phyloP scores from a whole-genome alignment of 371 early-diverging fungal genomes.

The Chytridiales sp. region DNA sequence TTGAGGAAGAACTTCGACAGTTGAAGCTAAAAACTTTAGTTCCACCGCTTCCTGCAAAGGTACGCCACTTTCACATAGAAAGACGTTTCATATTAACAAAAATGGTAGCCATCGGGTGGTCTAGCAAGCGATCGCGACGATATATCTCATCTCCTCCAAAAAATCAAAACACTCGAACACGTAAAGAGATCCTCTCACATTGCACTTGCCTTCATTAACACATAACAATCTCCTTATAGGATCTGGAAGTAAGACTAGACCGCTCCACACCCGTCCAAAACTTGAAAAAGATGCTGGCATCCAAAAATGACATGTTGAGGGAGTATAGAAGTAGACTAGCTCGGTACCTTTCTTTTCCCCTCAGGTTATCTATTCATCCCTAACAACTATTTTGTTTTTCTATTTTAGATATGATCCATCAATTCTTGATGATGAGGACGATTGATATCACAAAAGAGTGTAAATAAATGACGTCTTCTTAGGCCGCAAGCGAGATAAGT shows the following conservation, averaged over 20 bases:
- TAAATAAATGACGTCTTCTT: slow-evolving; percentile 1
- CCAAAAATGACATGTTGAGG: slow-evolving; percentile 21
- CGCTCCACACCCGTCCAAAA: slow-evolving; percentile 25
- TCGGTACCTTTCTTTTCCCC: too few relatives aligned
- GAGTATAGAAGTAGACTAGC: slow-evolving; percentile 11
- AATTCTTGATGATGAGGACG: not conserved
- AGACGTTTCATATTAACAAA: too few relatives aligned
- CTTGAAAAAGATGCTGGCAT: slow-evolving; percentile 21
- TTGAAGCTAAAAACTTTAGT: too few relatives aligned
- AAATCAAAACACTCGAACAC: not conserved
- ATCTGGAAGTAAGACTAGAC: slow-evolving; percentile 23
- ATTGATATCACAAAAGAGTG: not conserved
- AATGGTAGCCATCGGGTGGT: too few relatives aligned
- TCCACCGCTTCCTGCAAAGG: too few relatives aligned
- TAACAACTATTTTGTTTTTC: not conserved
- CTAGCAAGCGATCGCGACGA: too few relatives aligned
- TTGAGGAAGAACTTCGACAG: too few relatives aligned
- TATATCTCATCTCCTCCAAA: slow-evolving; percentile 6
- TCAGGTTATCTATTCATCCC: too few relatives aligned
- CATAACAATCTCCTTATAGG: slow-evolving; percentile 11
- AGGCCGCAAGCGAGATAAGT: not conserved
- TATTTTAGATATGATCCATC: slow-evolving; percentile 7
- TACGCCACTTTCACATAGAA: too few relatives aligned
- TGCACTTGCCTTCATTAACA: too few relatives aligned
- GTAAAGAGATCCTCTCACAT: not conserved